A percentile compares a stretch with the other conserved stretches of the same genome.
Conservation (phyloP, 805 yeast genomes). For the Myxozyma udenii region DNA sequence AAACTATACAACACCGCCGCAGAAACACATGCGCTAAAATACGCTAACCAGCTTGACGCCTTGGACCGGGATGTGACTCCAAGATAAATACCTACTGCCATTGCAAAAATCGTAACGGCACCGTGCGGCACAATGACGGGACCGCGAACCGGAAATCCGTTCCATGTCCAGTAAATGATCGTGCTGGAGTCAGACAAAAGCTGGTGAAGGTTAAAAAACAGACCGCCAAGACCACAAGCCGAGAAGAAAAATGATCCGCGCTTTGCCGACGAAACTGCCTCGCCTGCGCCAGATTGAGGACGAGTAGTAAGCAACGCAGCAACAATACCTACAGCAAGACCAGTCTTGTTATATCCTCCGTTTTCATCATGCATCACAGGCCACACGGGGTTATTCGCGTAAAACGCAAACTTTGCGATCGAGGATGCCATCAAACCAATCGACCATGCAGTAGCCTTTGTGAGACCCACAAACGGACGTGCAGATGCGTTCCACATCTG, state of each 20-base stretch:
- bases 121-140: constrained; percentile 89
- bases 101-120: constrained; percentile 54
- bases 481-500: constrained; percentile 38
- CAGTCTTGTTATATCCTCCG: constrained; percentile 81
- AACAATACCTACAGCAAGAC: constrained; percentile 59
- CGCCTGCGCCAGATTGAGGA: constrained; percentile 25
- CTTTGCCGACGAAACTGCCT: constrained; percentile 17
- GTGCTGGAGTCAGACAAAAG: constrained; percentile 81
- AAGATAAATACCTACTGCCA: constrained; percentile 55
- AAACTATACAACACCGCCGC: constrained; percentile 50
- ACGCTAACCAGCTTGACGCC: constrained; percentile 36
- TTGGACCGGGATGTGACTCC: constrained; percentile 38
- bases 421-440: constrained; percentile 74
- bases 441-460: constrained; percentile 56
- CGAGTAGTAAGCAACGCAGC: constrained; percentile 54
- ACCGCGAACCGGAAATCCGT: constrained; percentile 82
- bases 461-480: constrained; percentile 37
- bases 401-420: constrained; percentile 67
- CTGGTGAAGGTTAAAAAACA: constrained; percentile 68
- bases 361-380: constrained; percentile 81
- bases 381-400: constrained; percentile 94
- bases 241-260: constrained; percentile 43
- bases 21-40: constrained; percentile 49
- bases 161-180: constrained; percentile 93
- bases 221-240: constrained; percentile 71